phyloP scores from a whole-genome alignment of 192 early-diverging fungal species.

The Coemansia sp. region DNA sequence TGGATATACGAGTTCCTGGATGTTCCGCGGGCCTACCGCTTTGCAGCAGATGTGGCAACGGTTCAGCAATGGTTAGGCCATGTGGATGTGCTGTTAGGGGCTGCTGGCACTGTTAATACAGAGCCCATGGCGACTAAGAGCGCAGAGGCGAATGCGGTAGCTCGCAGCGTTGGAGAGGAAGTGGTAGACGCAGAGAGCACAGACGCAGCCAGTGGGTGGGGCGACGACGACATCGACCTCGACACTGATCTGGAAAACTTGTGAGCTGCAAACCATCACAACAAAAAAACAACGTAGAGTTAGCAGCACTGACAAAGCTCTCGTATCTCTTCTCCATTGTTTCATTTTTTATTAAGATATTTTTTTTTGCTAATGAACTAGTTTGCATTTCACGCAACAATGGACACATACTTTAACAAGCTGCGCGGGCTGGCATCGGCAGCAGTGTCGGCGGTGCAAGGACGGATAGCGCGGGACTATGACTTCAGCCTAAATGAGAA shows the following conservation, averaged over 20 bases:
- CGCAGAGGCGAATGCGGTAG: not conserved
- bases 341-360: not conserved
- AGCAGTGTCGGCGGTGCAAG: constrained; percentile 39
- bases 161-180: not conserved
- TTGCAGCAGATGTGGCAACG: not conserved
- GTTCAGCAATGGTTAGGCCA: constrained; percentile 21
- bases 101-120: not conserved
- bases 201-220: constrained; percentile 16
- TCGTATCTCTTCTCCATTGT: not conserved
- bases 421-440: constrained; percentile 49
- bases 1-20: constrained; percentile 33
- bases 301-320: too few relatives aligned
- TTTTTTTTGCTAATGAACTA: not conserved
- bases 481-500: constrained; percentile 11
- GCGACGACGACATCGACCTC: constrained; percentile 28
- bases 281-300: not conserved
- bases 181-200: constrained; percentile 5
- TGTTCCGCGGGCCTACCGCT: constrained; percentile 13
- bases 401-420: constrained; percentile 50
- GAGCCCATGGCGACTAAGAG: not conserved
- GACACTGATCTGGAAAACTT: constrained; percentile 29
- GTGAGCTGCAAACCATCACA: not conserved
- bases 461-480: constrained; percentile 49
- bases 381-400: not conserved
- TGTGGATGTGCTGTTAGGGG: constrained; percentile 17